Evolutionary conservation across 2,329 filamentous ascomycete species (phyloP), one percentile per base, ranked within the genome.

Genomic region (Camillea tinctor): DNA sequence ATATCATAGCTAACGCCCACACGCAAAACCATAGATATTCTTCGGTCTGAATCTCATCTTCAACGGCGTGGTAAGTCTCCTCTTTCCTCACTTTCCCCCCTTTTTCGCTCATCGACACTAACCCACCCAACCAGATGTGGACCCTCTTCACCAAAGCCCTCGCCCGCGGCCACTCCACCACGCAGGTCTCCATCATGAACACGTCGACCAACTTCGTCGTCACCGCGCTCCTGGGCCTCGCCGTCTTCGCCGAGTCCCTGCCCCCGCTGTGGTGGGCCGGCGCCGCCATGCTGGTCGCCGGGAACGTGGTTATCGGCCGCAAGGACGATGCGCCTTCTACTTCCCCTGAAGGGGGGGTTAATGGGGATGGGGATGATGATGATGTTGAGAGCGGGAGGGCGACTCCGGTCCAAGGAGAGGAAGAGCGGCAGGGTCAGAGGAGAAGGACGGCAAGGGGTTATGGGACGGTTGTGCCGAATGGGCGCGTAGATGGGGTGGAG

Each of bases 151-250:
- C 91, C 6, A 84, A 86, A 54, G 91, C 91, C 56, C 83, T 94
- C n/a, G 86, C 90, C 0, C 82, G 84, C 19, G 89, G 90, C 15
- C 83, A 84, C 60, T 92, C 89, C 1, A 92, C 91, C 8, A 91
- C 91, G 0, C 89, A 92, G 70, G 91, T 93, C 54, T 89, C 86
- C 66, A 89, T 94, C 72, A 86, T 94, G 74, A 94, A 94, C 74
- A 93, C 91, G 2, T 91, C 89, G 15, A 83, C 89, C 59, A 94
- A 94, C 76, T 94, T 94, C 74, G 83, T 94, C 76, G 76, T 92
- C 62, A 93, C 91, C 0, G 91, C 91, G 7, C 65, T 93, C 6
- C 79, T 93, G 20, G 90, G 91, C 23, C 79, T 84, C 54, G 73
- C 84, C 60, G 86, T 94, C 66, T 94, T 94, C 74, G 81, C 84